A percentile compares a stretch with the other conserved stretches of the same genome.
Conservation (phyloP, 75 land plant species). For the Cupressus sempervirens region DNA sequence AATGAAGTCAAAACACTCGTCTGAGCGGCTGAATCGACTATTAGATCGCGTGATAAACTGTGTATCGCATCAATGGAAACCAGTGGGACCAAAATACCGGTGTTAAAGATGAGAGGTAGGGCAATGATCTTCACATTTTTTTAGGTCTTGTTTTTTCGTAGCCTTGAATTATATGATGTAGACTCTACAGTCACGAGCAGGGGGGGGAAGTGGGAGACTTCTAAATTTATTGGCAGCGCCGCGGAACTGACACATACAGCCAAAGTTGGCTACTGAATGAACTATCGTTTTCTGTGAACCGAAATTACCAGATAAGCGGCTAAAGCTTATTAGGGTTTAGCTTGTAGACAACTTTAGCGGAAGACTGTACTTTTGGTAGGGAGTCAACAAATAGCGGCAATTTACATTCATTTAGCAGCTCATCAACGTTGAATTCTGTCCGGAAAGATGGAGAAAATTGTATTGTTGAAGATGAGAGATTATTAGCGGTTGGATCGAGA, state of each 20-base stretch:
- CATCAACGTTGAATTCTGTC: background rate
- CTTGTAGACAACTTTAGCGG: background rate
- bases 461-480: background rate
- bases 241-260: background rate
- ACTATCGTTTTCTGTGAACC: background rate
- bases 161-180: background rate
- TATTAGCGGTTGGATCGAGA: background rate
- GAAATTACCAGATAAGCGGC: background rate
- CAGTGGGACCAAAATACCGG: no score
- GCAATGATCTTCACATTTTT: no score
- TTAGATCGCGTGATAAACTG: no score
- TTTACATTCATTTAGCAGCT: background rate
- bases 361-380: background rate
- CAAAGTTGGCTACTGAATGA: background rate
- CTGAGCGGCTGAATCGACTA: no score
- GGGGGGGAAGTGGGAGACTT: background rate
- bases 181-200: background rate
- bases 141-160: background rate
- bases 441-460: background rate
- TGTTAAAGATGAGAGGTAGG: no score
- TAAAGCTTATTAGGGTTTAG: background rate
- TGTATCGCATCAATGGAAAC: no score
- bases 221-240: background rate
- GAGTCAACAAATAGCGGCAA: background rate
- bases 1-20: no score